phyloP scores from a whole-genome alignment of 1,284 basidiomycete genomes.

The Mycosarcoma maydis region DNA sequence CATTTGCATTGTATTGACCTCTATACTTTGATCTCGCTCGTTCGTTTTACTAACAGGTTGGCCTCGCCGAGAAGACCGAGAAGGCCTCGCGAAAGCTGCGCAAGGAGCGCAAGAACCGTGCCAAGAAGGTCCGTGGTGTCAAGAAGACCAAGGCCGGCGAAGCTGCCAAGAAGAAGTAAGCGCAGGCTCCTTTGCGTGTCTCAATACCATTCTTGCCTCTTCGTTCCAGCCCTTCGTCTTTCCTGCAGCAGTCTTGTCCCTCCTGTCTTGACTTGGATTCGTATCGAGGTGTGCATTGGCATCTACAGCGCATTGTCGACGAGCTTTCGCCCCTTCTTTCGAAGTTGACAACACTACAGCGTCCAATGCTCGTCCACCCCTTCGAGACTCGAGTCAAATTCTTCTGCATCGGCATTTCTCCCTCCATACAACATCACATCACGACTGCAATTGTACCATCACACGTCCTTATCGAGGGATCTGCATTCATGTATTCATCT shows the following conservation, averaged over 20 bases:
- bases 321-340: constrained; percentile 51
- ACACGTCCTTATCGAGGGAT: constrained; percentile 5
- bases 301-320: constrained; percentile 17
- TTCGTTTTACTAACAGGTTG: too few species aligned
- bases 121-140: constrained; percentile 88
- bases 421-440: constrained; percentile 3
- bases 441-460: constrained; percentile 50
- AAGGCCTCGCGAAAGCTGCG: constrained; percentile 96
- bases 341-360: constrained; percentile 29
- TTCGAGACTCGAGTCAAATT: constrained; percentile 6
- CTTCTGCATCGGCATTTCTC: constrained; percentile 26
- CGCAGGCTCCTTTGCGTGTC: not conserved
- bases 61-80: constrained; percentile 83
- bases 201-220: constrained; percentile 6
- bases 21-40: too few species aligned
- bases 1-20: too few species aligned
- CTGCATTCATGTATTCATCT: not conserved
- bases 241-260: constrained; percentile 21
- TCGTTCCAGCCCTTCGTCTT: constrained; percentile 1
- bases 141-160: constrained; percentile 62
- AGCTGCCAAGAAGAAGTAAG: constrained; percentile 63
- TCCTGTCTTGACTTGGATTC: constrained; percentile 1
- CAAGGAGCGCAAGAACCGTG: constrained; percentile 99
- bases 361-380: constrained; percentile 6
- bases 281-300: constrained; percentile 5